Conservation (phyloP, 225 moss, liverwort and hornwort genomes). For the Marchantia paleacea region DNA sequence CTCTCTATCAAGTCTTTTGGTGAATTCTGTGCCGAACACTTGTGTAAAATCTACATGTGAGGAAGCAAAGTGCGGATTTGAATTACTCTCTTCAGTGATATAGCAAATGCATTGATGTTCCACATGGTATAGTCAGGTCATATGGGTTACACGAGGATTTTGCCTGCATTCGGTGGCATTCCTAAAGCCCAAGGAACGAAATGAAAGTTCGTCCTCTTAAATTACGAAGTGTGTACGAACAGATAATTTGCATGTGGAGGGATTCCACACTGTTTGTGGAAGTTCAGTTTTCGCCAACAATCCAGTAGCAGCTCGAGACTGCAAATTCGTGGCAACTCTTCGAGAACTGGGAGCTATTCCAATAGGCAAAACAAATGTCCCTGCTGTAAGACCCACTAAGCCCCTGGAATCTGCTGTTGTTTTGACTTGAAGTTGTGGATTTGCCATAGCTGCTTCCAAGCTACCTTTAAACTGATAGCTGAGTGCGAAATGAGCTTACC, state of each 20-base stretch:
- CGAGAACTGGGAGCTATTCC: slow-evolving; percentile 70
- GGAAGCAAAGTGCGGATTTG: too few species aligned
- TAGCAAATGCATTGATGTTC: too few species aligned
- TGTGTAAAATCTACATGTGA: too few species aligned
- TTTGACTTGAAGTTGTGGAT: background rate
- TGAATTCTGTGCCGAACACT: too few species aligned
- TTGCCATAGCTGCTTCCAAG: background rate
- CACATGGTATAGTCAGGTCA: too few species aligned
- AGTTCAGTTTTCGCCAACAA: slow-evolving; percentile 44
- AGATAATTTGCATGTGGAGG: slow-evolving; percentile 62
- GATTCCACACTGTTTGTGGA: slow-evolving; percentile 72
- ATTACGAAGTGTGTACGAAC: background rate
- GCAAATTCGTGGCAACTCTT: slow-evolving; percentile 59
- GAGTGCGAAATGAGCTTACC: background rate
- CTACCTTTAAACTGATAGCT: background rate
- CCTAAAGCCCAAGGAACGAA: too few species aligned
- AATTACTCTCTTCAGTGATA: too few species aligned
- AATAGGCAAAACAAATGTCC: slow-evolving; percentile 74
- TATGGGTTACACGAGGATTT: too few species aligned
- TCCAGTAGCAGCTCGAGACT: slow-evolving; percentile 53
- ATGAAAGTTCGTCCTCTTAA: background rate
- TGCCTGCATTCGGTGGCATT: too few species aligned
- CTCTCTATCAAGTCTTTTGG: too few species aligned
- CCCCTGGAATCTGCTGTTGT: background rate
- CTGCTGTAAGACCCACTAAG: slow-evolving; percentile 42